Base-by-base conservation (phyloP, 495 filamentous ascomycete species). In the Annulohypoxylon maeteangense region DNA sequence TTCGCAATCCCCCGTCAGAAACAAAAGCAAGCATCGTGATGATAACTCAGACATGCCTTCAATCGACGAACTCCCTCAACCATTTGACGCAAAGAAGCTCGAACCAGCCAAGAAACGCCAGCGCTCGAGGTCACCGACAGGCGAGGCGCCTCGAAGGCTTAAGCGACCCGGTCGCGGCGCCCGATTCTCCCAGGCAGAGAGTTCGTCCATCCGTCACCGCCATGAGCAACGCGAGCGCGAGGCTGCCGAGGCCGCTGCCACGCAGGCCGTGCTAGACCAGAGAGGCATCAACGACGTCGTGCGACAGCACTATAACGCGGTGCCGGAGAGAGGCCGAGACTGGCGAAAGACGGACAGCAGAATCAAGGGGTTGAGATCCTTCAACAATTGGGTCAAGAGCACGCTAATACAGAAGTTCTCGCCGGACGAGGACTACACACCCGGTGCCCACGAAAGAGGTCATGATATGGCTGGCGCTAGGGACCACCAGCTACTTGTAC, bases 311-410 rank as follows among this genome's bases (percentile, higher is more conserved):
- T 99, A 99, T 86, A 99, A 99, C 73, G 88, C 92, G n/a, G 94
- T 98, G 1, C 93, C 93, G 0, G 89, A 95, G 79, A 88, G 97
- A 7, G 95, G 95, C 11, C 89, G 93, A 16, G 93, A 97, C 66
- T 99, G 95, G 95, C 89, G 95, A 25, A 93, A 92, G 78, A 97
- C 93, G 1, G 92, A 94, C 73, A 93, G 90, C 76, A 89, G 90
- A 62, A 99, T 99, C 84, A 97, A 95, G 80, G 95, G 95, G 0
- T 82, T 99, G 56, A 89, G 95, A 18, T 92, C 90, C 71, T 97
- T 96, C 83, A 99, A 99, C 81, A 99, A 99, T 77, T 99, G 95
- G 95, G 87, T 98, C 78, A 99, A 99, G 84, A 96, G 92, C 78
- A 93, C 91, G 12, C 86, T 97, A 63, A 98, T 99, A 70, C 94